A percentile compares a stretch with the other conserved stretches of the same genome.
Conservation (phyloP, 148 eudicot species). For the Limonium bicolor region DNA sequence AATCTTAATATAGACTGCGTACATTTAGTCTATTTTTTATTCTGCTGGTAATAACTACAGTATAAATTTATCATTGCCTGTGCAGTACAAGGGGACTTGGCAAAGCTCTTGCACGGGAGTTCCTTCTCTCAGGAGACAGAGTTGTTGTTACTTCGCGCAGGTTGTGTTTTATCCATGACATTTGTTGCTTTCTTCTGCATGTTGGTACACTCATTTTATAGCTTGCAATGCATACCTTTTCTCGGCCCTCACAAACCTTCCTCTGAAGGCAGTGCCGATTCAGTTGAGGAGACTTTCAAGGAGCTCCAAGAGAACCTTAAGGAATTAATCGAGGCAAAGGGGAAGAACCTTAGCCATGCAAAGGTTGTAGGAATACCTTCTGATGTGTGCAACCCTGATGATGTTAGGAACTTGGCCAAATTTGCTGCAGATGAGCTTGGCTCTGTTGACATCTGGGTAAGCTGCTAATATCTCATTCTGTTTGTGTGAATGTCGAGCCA, state of each 20-base stretch:
- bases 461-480: slow-evolving; percentile 7
- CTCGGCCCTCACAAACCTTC: slow-evolving; percentile 9
- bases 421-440: slow-evolving; percentile 76
- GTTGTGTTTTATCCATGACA: slow-evolving; percentile 19
- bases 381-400: slow-evolving; percentile 82
- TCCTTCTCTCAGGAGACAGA: slow-evolving; percentile 91
- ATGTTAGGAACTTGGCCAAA: slow-evolving; percentile 53
- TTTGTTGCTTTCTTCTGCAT: not conserved
- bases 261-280: slow-evolving; percentile 46
- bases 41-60: no score
- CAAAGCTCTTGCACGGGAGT: slow-evolving; percentile 96
- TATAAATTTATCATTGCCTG: slow-evolving; percentile 7
- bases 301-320: slow-evolving; percentile 76
- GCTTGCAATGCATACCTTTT: not conserved
- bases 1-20: no score
- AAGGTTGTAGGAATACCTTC: slow-evolving; percentile 83
- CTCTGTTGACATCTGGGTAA: slow-evolving; percentile 89
- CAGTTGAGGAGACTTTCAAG: slow-evolving; percentile 67
- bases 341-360: slow-evolving; percentile 35
- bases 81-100: slow-evolving; percentile 97
- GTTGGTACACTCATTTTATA: slow-evolving; percentile 1
- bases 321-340: slow-evolving; percentile 34
- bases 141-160: slow-evolving; percentile 93
- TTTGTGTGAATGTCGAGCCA: not conserved
- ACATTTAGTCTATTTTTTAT: no score